Evolutionary conservation across 106 monocot species (phyloP).

Genomic region (Acanthochlamys bracteata): DNA sequence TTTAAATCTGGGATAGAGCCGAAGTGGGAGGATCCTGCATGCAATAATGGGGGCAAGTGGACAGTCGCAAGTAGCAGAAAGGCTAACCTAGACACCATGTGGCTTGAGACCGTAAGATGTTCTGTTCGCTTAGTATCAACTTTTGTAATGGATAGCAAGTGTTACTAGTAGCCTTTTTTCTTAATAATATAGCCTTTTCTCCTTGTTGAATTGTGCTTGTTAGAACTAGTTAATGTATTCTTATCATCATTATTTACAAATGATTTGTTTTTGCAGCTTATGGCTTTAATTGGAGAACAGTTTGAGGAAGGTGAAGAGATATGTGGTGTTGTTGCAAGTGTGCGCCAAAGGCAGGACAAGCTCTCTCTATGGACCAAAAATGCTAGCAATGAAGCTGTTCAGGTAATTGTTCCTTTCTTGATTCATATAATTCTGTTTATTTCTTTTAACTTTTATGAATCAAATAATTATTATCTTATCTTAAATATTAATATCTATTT

Average conservation of each 20-base stretch:
- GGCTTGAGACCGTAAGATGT: constrained; percentile 73
- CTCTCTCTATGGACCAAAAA: constrained; percentile 84
- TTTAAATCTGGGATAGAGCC: constrained; percentile 87
- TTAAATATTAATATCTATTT: not conserved
- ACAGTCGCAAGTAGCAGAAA: constrained; percentile 61
- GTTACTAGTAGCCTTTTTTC: too few species aligned
- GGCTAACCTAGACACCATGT: constrained; percentile 73
- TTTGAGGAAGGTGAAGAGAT: constrained; percentile 94
- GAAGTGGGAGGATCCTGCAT: constrained; percentile 97
- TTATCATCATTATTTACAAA: too few species aligned
- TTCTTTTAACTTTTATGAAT: too few species aligned
- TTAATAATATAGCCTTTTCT: too few species aligned
- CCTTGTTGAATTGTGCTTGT: not conserved
- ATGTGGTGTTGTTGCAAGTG: constrained; percentile 93
- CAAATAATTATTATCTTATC: not conserved
- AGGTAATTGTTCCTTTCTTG: constrained; percentile 36
- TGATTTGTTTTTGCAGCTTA: constrained; percentile 43
- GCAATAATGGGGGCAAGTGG: constrained; percentile 92
- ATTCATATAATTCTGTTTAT: not conserved
- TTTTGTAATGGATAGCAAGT: too few species aligned
- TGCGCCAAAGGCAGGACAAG: constrained; percentile 84
- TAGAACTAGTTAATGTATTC: too few species aligned
- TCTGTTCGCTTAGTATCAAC: not conserved
- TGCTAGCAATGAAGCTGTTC: constrained; percentile 96
- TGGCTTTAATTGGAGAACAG: constrained; percentile 98